Evolutionary conservation across 164 flowering plant species (phyloP), one percentile per base, ranked within the genome.

Genomic region (Berberis vulgaris): DNA sequence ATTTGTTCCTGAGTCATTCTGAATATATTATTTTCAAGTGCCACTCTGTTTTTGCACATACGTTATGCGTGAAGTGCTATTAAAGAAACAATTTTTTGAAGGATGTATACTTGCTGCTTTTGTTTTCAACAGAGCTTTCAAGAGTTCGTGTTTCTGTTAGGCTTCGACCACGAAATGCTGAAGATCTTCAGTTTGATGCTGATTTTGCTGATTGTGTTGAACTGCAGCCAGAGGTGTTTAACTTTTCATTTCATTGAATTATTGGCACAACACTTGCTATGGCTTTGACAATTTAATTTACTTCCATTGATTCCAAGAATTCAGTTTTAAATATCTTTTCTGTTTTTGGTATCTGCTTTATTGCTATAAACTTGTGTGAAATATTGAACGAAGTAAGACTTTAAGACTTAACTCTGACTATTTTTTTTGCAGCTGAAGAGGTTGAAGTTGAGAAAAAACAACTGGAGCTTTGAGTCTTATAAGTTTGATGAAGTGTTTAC

Each of bases 71-170:
- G 26, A 26, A 26, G 26, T 26, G 26, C 26, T 26, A 26, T 26
- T 26, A 26, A 26, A 26, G 26, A 26, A 26, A 26, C 26, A 26
- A 26, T 26, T 26, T 26, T 26, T 26, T 26, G 26, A 26, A 26
- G 26, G 26, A 26, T 26, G 26, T 26, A 26, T 26, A 26, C 26
- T 26, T 26, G 26, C 26, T 57, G 26, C 26, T 26, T 54, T 40
- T 61, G 41, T 53, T 60, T 65, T 42, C 45, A 40, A 54, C 76
- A 92, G 96, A 83, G 73, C 69, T 81, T 68, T 83, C 80, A 65
- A 85, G 98, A 70, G 98, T 92, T 55, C 82, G 98, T 73, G 98
- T 92, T 71, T 79, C 95, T 54, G 85, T 92, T 12, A 83, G 98
- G 72, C 74, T 92, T 69, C 82, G 98, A 46, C 98, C 98, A 38